phyloP scores from a whole-genome alignment of 2,329 filamentous ascomycete species.

The Stenocarpella maydis region DNA sequence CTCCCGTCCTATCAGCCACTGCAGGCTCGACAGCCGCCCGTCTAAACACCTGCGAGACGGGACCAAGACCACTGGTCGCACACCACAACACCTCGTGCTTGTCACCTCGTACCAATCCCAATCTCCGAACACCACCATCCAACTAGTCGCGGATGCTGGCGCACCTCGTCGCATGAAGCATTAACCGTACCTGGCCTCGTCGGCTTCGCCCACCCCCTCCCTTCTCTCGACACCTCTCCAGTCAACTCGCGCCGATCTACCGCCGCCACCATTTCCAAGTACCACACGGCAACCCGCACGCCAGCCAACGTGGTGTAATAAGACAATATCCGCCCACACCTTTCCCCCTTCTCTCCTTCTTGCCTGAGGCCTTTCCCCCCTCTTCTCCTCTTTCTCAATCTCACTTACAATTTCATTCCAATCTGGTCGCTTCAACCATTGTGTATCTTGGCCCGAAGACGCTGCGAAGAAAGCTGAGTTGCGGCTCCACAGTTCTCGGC shows the following conservation, averaged over 20 bases:
- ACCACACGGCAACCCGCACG: constrained; percentile 33
- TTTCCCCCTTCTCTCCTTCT: background rate
- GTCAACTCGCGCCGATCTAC: constrained; percentile 32
- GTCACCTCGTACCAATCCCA: constrained; percentile 23
- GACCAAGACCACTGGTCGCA: constrained; percentile 30
- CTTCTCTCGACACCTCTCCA: constrained; percentile 34
- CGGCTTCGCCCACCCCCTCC: constrained; percentile 19
- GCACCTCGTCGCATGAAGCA: constrained; percentile 30
- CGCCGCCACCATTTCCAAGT: constrained; percentile 22
- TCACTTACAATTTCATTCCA: background rate
- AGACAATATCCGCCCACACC: constrained; percentile 33
- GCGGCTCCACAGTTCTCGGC: constrained; percentile 34
- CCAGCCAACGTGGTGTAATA: constrained; percentile 34
- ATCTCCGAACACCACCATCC: constrained; percentile 14
- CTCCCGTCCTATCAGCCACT: constrained; percentile 27
- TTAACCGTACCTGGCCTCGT: constrained; percentile 34
- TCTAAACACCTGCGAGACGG: constrained; percentile 30
- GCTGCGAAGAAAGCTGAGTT: background rate
- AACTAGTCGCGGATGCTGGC: constrained; percentile 18
- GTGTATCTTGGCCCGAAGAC: background rate
- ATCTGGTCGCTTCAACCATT: background rate
- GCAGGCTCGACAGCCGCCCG: constrained; percentile 16
- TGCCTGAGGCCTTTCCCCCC: constrained; percentile 4
- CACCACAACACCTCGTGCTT: constrained; percentile 23
- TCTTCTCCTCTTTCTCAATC: constrained; percentile 10